Base-by-base conservation (phyloP, 2,329 filamentous ascomycete genomes). In the Phyllosticta citrichinensis region DNA sequence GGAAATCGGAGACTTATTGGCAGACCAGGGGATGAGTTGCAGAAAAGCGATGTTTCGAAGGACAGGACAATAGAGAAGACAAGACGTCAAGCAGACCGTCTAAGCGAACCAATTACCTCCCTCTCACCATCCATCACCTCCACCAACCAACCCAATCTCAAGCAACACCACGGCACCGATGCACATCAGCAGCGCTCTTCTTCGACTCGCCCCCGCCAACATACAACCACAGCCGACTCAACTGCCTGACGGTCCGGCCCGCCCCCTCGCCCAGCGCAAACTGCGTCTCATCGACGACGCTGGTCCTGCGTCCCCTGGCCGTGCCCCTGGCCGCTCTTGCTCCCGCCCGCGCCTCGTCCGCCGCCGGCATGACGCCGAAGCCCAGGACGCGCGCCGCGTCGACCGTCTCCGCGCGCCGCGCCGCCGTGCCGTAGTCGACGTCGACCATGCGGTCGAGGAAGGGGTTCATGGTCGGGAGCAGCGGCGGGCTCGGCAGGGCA, bases 171-270 rank as follows among this genome's bases (percentile, higher is more conserved):
- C 27, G 27, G 9, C 27, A 8, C 5, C 27, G 27, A 30, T 47
- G n/a, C 17, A 2, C 40, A n/a, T 47, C 40, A 12, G 4, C 17
- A 17, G 11, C 24, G 22, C 24, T 55, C 10, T 27, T 30, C 12
- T 47, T 57, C 19, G 24, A 12, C 53, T 54, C 54, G 4, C 53
- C 53, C 17, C 62, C 60, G 54, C 57, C 60, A 33, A 64, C 25
- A 52, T 64, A 64, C 57, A 54, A 52, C 62, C 60, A 64, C 50
- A 64, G 40, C 52, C 56, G 56, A 58, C 62, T 64, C 52, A 64
- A 57, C 57, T 62, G 62, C 52, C 62, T 57, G 2, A 64, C 62
- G 33, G 62, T 64, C 50, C 57, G 40, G 12, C 62, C 61, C 12
- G 35, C 55, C 4, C 50, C n/a, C 12, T 55, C 52, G 9, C 55